Conservation (phyloP, 2,329 filamentous ascomycete species). For the Paraphoma sp. region DNA sequence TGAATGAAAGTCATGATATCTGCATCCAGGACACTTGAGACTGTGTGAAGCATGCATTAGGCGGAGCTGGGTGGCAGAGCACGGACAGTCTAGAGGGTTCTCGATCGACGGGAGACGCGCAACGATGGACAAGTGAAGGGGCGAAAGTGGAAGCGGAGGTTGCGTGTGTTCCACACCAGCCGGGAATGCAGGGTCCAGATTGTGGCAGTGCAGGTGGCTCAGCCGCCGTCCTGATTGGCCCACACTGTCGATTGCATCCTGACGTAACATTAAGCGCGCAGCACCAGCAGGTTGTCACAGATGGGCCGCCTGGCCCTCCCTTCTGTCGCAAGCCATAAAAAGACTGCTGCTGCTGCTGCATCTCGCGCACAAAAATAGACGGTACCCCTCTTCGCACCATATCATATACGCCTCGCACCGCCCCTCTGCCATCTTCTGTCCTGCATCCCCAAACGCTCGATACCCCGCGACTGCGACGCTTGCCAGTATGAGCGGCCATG, state of each 20-base stretch:
- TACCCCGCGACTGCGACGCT: slow-evolving; percentile 15
- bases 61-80: not conserved
- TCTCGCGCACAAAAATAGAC: slow-evolving; percentile 15
- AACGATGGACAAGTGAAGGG: slow-evolving; percentile 10
- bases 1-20: too few relatives aligned
- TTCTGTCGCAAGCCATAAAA: slow-evolving; percentile 20
- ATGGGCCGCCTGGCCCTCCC: slow-evolving; percentile 6
- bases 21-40: too few relatives aligned
- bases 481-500: slow-evolving; percentile 56
- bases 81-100: slow-evolving; percentile 2
- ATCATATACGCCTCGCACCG: not conserved
- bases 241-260: slow-evolving; percentile 2
- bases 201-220: slow-evolving; percentile 7
- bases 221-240: not conserved
- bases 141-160: not conserved
- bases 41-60: not conserved
- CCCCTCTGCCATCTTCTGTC: not conserved
- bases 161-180: not conserved
- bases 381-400: slow-evolving; percentile 14
- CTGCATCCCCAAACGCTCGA: not conserved
- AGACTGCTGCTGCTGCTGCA: slow-evolving; percentile 7
- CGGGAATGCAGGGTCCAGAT: not conserved
- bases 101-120: slow-evolving; percentile 7
- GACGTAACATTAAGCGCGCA: slow-evolving; percentile 23
- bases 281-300: slow-evolving; percentile 16